phyloP scores from a whole-genome alignment of 148 eudicot genomes.

The Chenopodium formosanum region DNA sequence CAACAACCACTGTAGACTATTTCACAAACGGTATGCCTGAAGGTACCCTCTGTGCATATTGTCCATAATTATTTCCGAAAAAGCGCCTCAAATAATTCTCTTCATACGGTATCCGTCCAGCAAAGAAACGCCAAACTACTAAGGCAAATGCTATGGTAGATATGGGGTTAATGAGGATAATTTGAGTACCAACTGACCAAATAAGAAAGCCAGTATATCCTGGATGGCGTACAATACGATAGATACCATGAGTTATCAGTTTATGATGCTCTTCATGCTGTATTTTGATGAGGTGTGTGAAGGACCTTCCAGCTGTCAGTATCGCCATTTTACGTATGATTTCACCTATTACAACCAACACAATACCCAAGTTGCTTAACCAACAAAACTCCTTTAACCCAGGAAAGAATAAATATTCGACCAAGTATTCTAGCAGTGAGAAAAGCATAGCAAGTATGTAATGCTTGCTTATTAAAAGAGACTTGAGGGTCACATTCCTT shows the following conservation, averaged over 20 bases:
- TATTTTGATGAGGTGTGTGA: constrained; percentile 74
- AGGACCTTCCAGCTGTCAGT: constrained; percentile 76
- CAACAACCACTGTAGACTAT: constrained; percentile 4
- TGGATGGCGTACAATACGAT: constrained; percentile 73
- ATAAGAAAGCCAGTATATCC: constrained; percentile 77
- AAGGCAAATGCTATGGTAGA: constrained; percentile 59
- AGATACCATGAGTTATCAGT: constrained; percentile 70
- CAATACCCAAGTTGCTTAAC: constrained; percentile 73
- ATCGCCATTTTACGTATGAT: constrained; percentile 66
- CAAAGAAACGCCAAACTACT: constrained; percentile 79
- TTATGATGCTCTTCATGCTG: constrained; percentile 69
- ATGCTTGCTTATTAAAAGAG: constrained; percentile 69
- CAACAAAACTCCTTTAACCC: constrained; percentile 66
- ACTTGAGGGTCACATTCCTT: constrained; percentile 57
- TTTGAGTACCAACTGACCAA: constrained; percentile 90
- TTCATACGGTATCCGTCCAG: constrained; percentile 74
- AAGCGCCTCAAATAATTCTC: constrained; percentile 79
- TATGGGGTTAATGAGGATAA: constrained; percentile 81
- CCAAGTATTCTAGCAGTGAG: constrained; percentile 65
- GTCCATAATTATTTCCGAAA: constrained; percentile 66
- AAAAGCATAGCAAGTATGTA: constrained; percentile 72
- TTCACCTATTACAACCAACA: constrained; percentile 64
- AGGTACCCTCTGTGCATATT: constrained; percentile 57
- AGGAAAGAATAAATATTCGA: constrained; percentile 61
- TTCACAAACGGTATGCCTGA: constrained; percentile 89